Evolutionary conservation across 768 basidiomycete genomes (phyloP).

Genomic region (Chalciporus piperatus): DNA sequence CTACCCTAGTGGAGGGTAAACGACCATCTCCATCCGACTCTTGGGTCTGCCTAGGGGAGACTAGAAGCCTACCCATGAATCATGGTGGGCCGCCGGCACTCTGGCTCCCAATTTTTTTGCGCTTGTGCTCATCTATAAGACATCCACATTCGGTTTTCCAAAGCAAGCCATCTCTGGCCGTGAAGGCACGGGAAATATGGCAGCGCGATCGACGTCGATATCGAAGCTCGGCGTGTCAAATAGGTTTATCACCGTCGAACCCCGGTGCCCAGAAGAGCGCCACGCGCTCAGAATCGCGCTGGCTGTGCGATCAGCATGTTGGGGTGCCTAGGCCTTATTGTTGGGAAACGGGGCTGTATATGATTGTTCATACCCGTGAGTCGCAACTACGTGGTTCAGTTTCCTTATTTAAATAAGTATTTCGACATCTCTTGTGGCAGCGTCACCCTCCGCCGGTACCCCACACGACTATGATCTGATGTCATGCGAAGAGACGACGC

Average conservation of each 20-base stretch:
- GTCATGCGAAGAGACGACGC: too few species aligned
- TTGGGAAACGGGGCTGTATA: conserved; percentile 16
- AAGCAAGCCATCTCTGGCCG: conserved; percentile 16
- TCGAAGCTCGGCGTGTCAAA: conserved; percentile 13
- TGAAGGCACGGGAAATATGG: conserved; percentile 18
- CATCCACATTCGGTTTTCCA: conserved; percentile 15
- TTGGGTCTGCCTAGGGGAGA: too few species aligned
- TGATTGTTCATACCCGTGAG: conserved; percentile 10
- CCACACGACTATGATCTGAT: too few species aligned
- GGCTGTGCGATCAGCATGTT: conserved; percentile 17
- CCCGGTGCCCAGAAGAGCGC: conserved; percentile 10
- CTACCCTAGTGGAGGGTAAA: too few species aligned
- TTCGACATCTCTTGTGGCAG: conserved; percentile 3
- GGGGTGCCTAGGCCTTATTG: conserved; percentile 17
- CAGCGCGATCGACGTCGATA: conserved; percentile 22
- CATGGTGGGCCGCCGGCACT: neutral
- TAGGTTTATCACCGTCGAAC: conserved; percentile 16
- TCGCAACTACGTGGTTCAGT: neutral
- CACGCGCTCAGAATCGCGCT: conserved; percentile 19
- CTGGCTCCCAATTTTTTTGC: conserved; percentile 16
- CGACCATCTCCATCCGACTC: too few species aligned
- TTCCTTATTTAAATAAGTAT: conserved; percentile 14
- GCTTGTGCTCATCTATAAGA: conserved; percentile 5
- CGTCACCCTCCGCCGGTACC: neutral
- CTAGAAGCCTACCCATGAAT: too few species aligned